Base-by-base conservation (phyloP, 2,329 filamentous ascomycete species). In the Ceratocystis papillata region DNA sequence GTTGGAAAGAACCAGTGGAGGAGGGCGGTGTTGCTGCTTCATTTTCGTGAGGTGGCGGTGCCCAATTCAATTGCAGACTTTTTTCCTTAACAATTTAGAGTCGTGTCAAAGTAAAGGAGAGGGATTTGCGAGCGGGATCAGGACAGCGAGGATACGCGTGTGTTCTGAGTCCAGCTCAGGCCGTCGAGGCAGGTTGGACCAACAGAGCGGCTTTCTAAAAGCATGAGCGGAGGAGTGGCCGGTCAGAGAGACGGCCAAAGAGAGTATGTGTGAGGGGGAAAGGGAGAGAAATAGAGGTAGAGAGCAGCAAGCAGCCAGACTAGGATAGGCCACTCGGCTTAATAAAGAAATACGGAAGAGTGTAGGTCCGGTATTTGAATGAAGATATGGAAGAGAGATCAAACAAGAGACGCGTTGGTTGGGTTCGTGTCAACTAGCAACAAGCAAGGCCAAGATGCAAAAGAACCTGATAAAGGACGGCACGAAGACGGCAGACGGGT, bases 151-250 rank as follows among this genome's bases (percentile, higher is more conserved):
- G 1, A 22, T 45, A 44, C n/a, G 17, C 10, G 37, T 15, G 20
- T 48, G 25, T 50, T 63, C 25, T 33, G 63, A 65, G 63, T 25
- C 63, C 63, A 60, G 63, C 63, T 65, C 63, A 60, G 30, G 63
- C 33, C 53, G 63, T 59, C 63, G 63, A 65, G 28, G 41, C 15
- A 33, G 33, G 63, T 45, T 45, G 53, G 37, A 17, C 12, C 10
- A 59, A 20, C 7, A 48, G 5, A 44, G 17, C 15, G 25, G 63
- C 63, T 37, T 65, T 41, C 55, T 28, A 60, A 41, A 60, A 60
- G 63, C 63, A 65, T 65, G 30, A 41, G 37, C 10, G 37, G 37
- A 41, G 8, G 10, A 12, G 8, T 12, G 10, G 37, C 37, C 37
- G 37, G 37, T 12, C 53, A 48, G 41, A 55, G 33, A 7, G 28